Base-by-base conservation (phyloP, 495 filamentous ascomycete species). In the Neurospora tetrasperma region DNA sequence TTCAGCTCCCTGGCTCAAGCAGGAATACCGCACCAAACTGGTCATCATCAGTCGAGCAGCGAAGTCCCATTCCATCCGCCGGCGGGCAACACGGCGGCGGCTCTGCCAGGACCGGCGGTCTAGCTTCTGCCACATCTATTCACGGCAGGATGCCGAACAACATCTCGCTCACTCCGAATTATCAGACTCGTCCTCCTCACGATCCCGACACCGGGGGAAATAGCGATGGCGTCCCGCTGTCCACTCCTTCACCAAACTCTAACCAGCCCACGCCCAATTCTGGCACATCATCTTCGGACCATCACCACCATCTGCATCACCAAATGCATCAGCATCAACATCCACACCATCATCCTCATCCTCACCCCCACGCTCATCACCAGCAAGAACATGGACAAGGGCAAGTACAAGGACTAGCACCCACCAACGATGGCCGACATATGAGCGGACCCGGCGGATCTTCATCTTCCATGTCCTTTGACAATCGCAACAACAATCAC, bases 221-320 rank as follows among this genome's bases (percentile, higher is more conserved):
- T 72, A 83, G 85, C 77, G 82, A 84, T n/a, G 27, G 82, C 82
- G 1, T 77, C 71, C 43, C 78, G 72, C 40, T 84, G 83, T 0
- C 80, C 82, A 5, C 79, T 77, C n/a, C 81, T 73, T 39, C 81
- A 76, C 20, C 78, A 78, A 18, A 31, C 31, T 87, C 85, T 0
- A 84, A 83, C 70, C 79, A 84, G 46, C 84, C 80, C 6, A 88
- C 86, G 23, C 87, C 86, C 7, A 88, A 85, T 72, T 86, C 87
- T n/a, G 84, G 84, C 76, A 83, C 76, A 7, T 80, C 23, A 2
- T 66, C 81, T 16, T 86, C 85, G 2, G 85, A 87, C 7, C 76
- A 79, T 70, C 76, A 79, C 20, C 75, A 79, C 40, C 75, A 78
- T 54, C 71, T 78, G 79, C 42, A 74, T 74, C 41, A 39, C 59